Conservation (phyloP, 306 rosid species). For the Citrullus mucosospermus region DNA sequence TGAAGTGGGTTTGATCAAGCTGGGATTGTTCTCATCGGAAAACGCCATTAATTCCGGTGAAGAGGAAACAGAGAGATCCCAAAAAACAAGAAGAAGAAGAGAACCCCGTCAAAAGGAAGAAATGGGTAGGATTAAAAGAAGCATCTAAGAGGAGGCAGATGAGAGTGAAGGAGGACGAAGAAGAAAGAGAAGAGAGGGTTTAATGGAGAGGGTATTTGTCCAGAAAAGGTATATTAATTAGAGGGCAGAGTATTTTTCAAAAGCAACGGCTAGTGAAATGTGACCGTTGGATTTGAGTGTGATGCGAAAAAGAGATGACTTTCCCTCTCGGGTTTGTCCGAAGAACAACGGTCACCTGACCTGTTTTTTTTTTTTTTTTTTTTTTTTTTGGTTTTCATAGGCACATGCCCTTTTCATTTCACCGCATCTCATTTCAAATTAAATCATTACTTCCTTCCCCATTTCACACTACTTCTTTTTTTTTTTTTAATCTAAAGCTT, state of each 20-base stretch:
- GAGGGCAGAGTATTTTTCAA: constrained; percentile 28
- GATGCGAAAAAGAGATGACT: constrained; percentile 7
- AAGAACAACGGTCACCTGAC: constrained; percentile 56
- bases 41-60: constrained; percentile 27
- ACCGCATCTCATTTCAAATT: constrained; percentile 17
- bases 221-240: background rate
- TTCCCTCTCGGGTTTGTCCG: constrained; percentile 13
- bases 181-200: background rate
- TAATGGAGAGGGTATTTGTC: constrained; percentile 28
- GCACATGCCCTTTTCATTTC: constrained; percentile 24
- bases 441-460: background rate
- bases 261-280: constrained; percentile 79
- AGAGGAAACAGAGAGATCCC: background rate
- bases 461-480: background rate
- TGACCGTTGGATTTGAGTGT: constrained; percentile 65
- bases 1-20: constrained; percentile 34
- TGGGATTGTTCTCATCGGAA: constrained; percentile 44
- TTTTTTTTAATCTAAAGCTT: too few relatives aligned
- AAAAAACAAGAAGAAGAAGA: background rate
- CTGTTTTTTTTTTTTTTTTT: background rate
- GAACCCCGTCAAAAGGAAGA: background rate
- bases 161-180: background rate
- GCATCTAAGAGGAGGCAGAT: background rate
- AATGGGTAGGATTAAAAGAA: background rate
- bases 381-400: background rate